Evolutionary conservation across 1,139 yeast species (phyloP).

Genomic region (Scheffersomyces quercinus): DNA sequence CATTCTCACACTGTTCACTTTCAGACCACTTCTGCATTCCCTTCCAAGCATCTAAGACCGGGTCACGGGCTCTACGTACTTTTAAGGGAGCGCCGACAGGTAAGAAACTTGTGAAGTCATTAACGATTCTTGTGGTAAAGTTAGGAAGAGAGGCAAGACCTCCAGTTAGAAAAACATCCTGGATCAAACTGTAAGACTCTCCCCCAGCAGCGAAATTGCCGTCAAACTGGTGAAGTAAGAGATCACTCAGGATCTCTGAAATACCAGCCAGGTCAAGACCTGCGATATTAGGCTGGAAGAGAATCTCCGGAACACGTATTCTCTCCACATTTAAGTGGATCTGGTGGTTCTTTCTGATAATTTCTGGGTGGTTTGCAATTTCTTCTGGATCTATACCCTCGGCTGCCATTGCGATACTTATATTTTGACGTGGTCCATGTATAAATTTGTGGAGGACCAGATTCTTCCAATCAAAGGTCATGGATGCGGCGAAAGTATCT

Average conservation of each 20-base stretch:
- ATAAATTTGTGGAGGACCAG: conserved; percentile 79
- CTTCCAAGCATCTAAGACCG: conserved; percentile 83
- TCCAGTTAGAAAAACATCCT: conserved; percentile 81
- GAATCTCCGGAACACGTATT: conserved; percentile 85
- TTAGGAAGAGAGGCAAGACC: conserved; percentile 73
- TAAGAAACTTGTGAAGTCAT: conserved; percentile 67
- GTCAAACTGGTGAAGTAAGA: conserved; percentile 61
- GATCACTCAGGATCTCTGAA: conserved; percentile 69
- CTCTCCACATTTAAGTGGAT: conserved; percentile 88
- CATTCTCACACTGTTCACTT: conserved; percentile 44
- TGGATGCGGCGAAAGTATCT: conserved; percentile 76
- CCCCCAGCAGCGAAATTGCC: conserved; percentile 54
- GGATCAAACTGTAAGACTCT: conserved; percentile 51
- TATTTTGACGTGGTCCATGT: conserved; percentile 80
- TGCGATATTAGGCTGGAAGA: conserved; percentile 93
- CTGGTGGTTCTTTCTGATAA: conserved; percentile 62
- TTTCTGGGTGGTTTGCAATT: conserved; percentile 45
- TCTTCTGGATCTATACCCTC: conserved; percentile 48
- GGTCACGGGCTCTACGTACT: conserved; percentile 66
- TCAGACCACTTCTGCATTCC: conserved; percentile 88
- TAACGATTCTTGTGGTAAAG: conserved; percentile 60
- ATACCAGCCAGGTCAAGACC: conserved; percentile 96
- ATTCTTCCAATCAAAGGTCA: conserved; percentile 77
- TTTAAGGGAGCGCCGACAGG: conserved; percentile 68
- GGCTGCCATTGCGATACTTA: conserved; percentile 42